phyloP scores from a whole-genome alignment of 2,329 filamentous ascomycete genomes.

The Colletotrichum eleusines region DNA sequence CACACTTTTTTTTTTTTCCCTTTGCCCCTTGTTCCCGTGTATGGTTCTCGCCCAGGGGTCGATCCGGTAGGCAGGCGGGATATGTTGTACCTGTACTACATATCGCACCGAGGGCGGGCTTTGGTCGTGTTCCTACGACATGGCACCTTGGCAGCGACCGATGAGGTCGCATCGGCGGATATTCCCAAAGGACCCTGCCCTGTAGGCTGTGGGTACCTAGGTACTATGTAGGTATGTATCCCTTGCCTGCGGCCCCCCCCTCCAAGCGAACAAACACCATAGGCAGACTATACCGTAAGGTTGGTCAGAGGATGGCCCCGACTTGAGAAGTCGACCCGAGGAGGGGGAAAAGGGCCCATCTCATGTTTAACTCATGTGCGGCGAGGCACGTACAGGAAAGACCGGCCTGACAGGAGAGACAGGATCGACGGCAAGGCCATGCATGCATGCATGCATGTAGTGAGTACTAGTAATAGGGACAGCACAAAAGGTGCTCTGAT shows the following conservation, averaged over 20 bases:
- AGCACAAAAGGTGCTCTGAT: neutral
- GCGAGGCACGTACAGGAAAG: too few relatives aligned
- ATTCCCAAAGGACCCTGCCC: neutral
- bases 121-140: neutral
- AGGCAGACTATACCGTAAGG: neutral
- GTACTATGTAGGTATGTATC: too few relatives aligned
- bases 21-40: slow-evolving; percentile 1
- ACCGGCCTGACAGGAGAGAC: too few relatives aligned
- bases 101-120: slow-evolving; percentile 17
- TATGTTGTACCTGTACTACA: too few relatives aligned
- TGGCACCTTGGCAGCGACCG: neutral
- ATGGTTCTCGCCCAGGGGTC: neutral
- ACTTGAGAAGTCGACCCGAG: neutral
- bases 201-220: too few relatives aligned
- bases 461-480: too few relatives aligned
- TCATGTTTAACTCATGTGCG: slow-evolving; percentile 4
- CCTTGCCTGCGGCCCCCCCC: neutral
- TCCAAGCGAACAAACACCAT: neutral
- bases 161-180: slow-evolving; percentile 7
- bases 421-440: too few relatives aligned
- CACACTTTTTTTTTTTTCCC: too few relatives aligned
- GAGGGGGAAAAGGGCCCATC: neutral
- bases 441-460: too few relatives aligned
- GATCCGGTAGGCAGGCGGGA: slow-evolving; percentile 12
- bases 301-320: slow-evolving; percentile 1